Base-by-base conservation (phyloP, 176 grass and related monocot species). In the Aegilops umbellulata region DNA sequence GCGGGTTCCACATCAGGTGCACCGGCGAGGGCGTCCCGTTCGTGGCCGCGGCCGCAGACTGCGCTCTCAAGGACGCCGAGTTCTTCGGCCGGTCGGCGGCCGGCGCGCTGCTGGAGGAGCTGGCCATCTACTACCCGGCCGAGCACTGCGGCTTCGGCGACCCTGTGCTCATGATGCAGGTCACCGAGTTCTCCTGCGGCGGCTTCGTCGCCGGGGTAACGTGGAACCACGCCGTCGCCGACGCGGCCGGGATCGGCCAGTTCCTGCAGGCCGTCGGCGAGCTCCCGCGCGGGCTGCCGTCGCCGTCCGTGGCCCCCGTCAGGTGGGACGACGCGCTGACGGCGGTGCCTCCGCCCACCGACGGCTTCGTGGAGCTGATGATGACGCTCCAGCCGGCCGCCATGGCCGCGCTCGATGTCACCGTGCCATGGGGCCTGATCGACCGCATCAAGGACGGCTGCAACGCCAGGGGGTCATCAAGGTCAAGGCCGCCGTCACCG, bases 121-220 rank as follows among this genome's bases (percentile, higher is more conserved):
- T 78, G 10, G 76, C 55, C 30, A 1, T 36, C 10, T 36, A 4
- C 76, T 35, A 13, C 51, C 53, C 19, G 0, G 53, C 15, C 16
- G 19, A 14, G 5, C 2, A 32, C 11, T 61, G 20, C 11, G 20
- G 55, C 4, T 12, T 7, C 14, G 4, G 11, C 8, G 55, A 78
- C 20, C 55, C 76, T 3, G 9, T 61, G 55, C 3, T 78, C 22
- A 22, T 77, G 12, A 25, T 85, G 29, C 72, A 77, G 83, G 83
- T 85, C 13, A 85, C 83, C 2, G 41, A 25, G 72, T 84, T 84
- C 83, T 19, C 72, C 0, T 85, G 72, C 60, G 83, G 83, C 5
- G 60, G 83, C 0, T 85, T 85, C 60, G 14, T 66, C 22, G 20
- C 77, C 41, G 83, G 83, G 8, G 57, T 67, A 15, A 85, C 83